Evolutionary conservation across 306 rosid species (phyloP).

Genomic region (Fragaria ananassa): DNA sequence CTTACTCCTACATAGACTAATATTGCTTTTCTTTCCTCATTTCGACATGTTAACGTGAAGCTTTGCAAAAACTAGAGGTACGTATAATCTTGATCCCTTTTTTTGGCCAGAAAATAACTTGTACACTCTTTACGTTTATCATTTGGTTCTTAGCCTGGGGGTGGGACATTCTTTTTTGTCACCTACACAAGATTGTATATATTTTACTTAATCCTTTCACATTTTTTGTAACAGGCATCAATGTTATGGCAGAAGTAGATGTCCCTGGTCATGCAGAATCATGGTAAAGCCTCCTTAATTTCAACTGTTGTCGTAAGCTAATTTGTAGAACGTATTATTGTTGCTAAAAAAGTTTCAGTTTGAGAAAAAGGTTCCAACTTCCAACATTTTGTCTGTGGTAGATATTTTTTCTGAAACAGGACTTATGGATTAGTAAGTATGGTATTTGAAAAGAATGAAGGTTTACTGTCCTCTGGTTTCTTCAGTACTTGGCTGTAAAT

Average conservation of each 20-base stretch:
- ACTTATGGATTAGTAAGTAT: neutral
- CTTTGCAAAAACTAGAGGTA: slow-evolving; percentile 89
- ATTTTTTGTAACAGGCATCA: slow-evolving; percentile 62
- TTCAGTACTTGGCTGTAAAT: neutral
- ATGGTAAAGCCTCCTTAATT: slow-evolving; percentile 50
- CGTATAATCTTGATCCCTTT: slow-evolving; percentile 33
- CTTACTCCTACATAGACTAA: slow-evolving; percentile 32
- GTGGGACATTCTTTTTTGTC: slow-evolving; percentile 12
- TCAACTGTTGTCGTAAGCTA: slow-evolving; percentile 15
- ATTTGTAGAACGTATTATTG: slow-evolving; percentile 4
- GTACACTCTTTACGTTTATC: neutral
- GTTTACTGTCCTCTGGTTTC: neutral
- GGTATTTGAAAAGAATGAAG: neutral
- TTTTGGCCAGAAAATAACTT: neutral
- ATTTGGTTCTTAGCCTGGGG: neutral
- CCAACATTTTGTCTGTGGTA: slow-evolving; percentile 1
- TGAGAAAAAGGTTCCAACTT: neutral
- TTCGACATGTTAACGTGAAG: slow-evolving; percentile 42
- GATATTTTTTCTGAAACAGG: neutral
- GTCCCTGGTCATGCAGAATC: slow-evolving; percentile 96
- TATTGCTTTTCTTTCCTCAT: slow-evolving; percentile 39
- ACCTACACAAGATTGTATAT: slow-evolving; percentile 11
- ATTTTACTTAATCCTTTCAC: slow-evolving; percentile 19
- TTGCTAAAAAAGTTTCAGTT: neutral
- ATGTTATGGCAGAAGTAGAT: slow-evolving; percentile 92